phyloP scores from a whole-genome alignment of 1,284 basidiomycete species.

The Sporisorium reilianum region DNA sequence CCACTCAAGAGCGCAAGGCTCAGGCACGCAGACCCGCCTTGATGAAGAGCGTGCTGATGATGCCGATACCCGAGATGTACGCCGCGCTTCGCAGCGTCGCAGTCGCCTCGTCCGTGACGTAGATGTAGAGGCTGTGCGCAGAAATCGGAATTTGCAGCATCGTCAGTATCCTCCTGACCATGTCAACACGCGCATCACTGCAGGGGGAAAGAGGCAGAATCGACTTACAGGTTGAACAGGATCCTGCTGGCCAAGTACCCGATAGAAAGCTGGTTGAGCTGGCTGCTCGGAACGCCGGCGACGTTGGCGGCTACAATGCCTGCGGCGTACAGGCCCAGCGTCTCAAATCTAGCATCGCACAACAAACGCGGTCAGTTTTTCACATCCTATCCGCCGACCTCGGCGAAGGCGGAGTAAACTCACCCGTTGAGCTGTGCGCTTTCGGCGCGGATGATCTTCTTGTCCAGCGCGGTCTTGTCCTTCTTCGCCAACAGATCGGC shows the following conservation, averaged over 20 bases:
- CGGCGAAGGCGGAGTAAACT: background rate
- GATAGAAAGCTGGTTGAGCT: conserved; percentile 53
- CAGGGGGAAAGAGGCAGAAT: no score
- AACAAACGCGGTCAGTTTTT: conserved; percentile 1
- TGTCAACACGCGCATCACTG: background rate
- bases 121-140: conserved; percentile 38
- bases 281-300: conserved; percentile 48
- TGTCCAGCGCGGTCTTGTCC: conserved; percentile 37
- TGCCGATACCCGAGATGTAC: conserved; percentile 39
- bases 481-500: conserved; percentile 44
- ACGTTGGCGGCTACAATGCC: conserved; percentile 56
- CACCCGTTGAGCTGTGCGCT: conserved; percentile 39
- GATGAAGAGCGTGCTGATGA: conserved; percentile 51
- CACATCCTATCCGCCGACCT: background rate
- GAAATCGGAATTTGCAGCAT: background rate
- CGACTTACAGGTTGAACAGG: conserved; percentile 56
- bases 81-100: conserved; percentile 26
- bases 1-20: no score
- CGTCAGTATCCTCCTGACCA: background rate
- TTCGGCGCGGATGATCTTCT: conserved; percentile 50
- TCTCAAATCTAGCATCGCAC: conserved; percentile 29
- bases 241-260: conserved; percentile 51
- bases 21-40: conserved; percentile 37
- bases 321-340: conserved; percentile 38
- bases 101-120: conserved; percentile 23